phyloP scores from a whole-genome alignment of 495 filamentous ascomycete species.

The Gamarada debralockiae region DNA sequence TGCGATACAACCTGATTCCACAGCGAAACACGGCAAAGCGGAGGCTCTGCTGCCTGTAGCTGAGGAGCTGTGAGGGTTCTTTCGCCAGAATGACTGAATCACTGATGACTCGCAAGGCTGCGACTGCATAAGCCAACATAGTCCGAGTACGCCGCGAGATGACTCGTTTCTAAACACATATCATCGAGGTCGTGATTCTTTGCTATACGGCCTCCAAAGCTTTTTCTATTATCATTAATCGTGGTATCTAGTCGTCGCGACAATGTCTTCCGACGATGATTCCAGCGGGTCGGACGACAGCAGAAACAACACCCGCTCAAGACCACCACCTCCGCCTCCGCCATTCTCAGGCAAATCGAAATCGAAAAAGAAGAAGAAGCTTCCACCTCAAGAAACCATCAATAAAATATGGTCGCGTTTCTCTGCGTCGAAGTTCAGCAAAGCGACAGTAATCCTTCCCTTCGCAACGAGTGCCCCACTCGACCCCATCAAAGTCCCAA shows the following conservation, averaged over 20 bases:
- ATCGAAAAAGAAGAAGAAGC: constrained; percentile 39
- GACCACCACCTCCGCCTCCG: neutral
- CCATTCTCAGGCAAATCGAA: constrained; percentile 2
- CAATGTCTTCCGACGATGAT: constrained; percentile 1
- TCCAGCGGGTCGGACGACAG: constrained; percentile 7
- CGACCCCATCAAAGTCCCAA: neutral
- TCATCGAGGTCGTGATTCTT: neutral
- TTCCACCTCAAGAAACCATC: constrained; percentile 65
- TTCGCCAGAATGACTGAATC: neutral
- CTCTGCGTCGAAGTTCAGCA: constrained; percentile 57
- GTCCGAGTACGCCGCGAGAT: neutral
- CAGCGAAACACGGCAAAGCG: too few species aligned
- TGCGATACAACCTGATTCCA: too few species aligned
- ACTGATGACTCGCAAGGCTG: constrained; percentile 13
- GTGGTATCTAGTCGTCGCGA: constrained; percentile 2
- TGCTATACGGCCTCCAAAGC: neutral
- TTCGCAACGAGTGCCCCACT: neutral
- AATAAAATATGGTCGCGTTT: constrained; percentile 81
- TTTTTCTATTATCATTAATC: neutral
- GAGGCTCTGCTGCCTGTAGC: too few species aligned
- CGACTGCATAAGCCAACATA: constrained; percentile 1
- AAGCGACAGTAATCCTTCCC: constrained; percentile 32
- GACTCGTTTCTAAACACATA: neutral
- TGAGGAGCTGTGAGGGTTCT: too few species aligned
- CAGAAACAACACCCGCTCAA: neutral